Evolutionary conservation across 495 filamentous ascomycete genomes (phyloP).

Genomic region (Cryomyces minteri): DNA sequence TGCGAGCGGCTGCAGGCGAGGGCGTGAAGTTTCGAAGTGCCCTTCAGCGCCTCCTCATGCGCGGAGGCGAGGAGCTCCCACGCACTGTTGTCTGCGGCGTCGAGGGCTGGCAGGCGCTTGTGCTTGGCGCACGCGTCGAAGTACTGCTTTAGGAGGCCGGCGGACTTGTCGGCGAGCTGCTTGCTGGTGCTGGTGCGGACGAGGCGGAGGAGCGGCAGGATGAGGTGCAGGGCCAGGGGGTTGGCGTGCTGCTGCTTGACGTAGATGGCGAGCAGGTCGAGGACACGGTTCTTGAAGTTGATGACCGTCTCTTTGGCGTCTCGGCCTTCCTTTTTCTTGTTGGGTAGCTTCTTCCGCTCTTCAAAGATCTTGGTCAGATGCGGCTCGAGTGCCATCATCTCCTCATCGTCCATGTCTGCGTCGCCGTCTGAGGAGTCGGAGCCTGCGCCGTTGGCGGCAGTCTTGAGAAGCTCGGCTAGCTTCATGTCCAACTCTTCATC

Average conservation of each 20-base stretch:
- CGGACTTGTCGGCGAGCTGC: constrained; percentile 54
- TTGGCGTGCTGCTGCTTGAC: constrained; percentile 59
- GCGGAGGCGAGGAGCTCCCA: constrained; percentile 44
- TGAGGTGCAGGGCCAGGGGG: constrained; percentile 42
- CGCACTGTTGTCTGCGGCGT: constrained; percentile 4
- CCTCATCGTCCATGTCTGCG: constrained; percentile 74
- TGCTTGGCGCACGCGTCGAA: constrained; percentile 51
- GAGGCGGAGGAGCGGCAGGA: constrained; percentile 44
- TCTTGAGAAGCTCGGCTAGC: constrained; percentile 53
- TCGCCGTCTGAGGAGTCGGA: constrained; percentile 35
- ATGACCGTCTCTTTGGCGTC: constrained; percentile 77
- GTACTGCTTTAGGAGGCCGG: constrained; percentile 46
- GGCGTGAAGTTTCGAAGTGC: constrained; percentile 36
- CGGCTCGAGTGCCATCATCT: constrained; percentile 81
- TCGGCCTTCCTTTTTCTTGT: constrained; percentile 63
- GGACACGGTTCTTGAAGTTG: constrained; percentile 85
- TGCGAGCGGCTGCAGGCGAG: constrained; percentile 42
- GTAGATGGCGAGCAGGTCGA: constrained; percentile 77
- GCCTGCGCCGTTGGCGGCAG: constrained; percentile 22
- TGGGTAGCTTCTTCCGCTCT: constrained; percentile 38
- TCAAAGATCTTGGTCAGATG: constrained; percentile 70
- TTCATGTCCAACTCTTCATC: constrained; percentile 52
- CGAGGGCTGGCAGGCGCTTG: constrained; percentile 22
- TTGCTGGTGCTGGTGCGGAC: constrained; percentile 46
- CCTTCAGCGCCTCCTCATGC: constrained; percentile 52